phyloP scores from a whole-genome alignment of 2,329 filamentous ascomycete species.

The Tothia fuscella region DNA sequence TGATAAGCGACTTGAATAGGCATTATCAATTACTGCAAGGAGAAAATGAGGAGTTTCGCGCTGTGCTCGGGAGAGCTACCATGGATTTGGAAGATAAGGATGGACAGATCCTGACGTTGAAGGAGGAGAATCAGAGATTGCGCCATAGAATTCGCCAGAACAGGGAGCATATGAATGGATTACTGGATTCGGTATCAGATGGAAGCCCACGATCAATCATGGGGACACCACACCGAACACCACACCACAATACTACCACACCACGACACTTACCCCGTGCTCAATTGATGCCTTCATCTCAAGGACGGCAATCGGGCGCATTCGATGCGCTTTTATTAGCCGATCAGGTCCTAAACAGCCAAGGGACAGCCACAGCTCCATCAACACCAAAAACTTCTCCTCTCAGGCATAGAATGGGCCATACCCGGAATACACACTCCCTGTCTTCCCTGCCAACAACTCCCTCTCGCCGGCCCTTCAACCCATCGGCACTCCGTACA shows the following conservation, averaged over 20 bases:
- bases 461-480: conserved; percentile 50
- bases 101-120: conserved; percentile 56
- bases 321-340: conserved; percentile 67
- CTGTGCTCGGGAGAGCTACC: conserved; percentile 60
- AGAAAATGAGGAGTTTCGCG: conserved; percentile 52
- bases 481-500: conserved; percentile 33
- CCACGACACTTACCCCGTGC: no score
- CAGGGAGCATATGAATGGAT: conserved; percentile 63
- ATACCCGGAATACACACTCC: conserved; percentile 67
- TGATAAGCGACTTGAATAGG: conserved; percentile 34
- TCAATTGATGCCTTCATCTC: conserved; percentile 3
- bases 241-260: conserved; percentile 19
- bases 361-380: conserved; percentile 63
- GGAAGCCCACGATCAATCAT: conserved; percentile 52
- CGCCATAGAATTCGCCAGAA: conserved; percentile 81
- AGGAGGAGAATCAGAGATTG: conserved; percentile 65
- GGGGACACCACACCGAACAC: conserved; percentile 41
- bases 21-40: conserved; percentile 55
- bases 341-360: conserved; percentile 65
- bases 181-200: conserved; percentile 37
- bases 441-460: conserved; percentile 76
- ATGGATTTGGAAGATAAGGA: conserved; percentile 68
- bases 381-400: conserved; percentile 51
- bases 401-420: conserved; percentile 43
- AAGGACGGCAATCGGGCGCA: conserved; percentile 43